Percentiles rank a stretch among this genome's conserved stretches.
These are phyloP conservation scores for Fonsecaea multimorphosa DNA, from an alignment of 2,329 filamentous ascomycete genomes.

Conservation along the genomic window DNA sequence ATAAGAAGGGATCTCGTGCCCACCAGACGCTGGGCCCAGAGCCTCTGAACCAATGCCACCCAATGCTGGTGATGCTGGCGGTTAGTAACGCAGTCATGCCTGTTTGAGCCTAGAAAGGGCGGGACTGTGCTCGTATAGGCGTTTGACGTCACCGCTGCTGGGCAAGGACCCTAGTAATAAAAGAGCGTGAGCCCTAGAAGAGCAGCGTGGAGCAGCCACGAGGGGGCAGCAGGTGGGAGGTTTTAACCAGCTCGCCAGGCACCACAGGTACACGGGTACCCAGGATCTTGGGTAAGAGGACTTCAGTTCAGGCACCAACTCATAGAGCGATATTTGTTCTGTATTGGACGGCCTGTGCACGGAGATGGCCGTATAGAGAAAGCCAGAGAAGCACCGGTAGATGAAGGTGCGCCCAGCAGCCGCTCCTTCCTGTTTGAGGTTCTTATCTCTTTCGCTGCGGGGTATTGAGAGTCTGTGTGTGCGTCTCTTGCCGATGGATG, in stretches of 20 bases:
- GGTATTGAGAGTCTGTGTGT: neutral
- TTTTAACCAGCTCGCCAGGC: neutral
- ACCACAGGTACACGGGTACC: too few species aligned
- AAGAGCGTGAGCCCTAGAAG: too few species aligned
- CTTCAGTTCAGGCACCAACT: too few species aligned
- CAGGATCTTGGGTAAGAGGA: too few species aligned
- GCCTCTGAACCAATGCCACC: neutral
- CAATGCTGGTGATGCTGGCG: too few species aligned
- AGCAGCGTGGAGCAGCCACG: neutral
- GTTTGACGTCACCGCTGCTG: neutral
- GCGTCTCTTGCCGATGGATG: neutral
- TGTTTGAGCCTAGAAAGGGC: neutral
- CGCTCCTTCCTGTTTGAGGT: constrained; percentile 25
- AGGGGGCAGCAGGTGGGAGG: neutral
- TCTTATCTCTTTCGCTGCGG: constrained; percentile 18
- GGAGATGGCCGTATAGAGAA: constrained; percentile 5
- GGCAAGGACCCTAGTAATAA: neutral
- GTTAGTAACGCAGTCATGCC: neutral
- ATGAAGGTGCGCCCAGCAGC: neutral
- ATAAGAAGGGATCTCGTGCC: constrained; percentile 1
- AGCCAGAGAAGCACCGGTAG: neutral
- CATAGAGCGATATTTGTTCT: too few species aligned
- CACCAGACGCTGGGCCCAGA: neutral
- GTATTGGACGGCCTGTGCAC: neutral
- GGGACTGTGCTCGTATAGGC: neutral